These are phyloP conservation scores for Kalmusia sp. DNA, from an alignment of 2,329 filamentous ascomycete genomes.

Conservation along the genomic window DNA sequence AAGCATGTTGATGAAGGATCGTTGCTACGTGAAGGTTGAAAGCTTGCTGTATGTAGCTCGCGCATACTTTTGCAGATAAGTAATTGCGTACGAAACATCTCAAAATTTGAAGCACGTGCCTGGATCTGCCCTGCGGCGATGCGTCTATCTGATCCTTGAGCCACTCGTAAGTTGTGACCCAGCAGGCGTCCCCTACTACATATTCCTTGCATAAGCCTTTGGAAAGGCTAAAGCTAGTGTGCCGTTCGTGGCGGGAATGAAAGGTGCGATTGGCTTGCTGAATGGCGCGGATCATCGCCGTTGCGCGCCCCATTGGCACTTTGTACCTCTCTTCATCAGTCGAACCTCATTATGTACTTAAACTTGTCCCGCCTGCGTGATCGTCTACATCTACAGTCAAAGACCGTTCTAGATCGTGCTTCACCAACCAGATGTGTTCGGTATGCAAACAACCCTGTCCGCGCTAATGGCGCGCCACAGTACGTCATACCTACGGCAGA, in stretches of 20 bases:
- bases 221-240: conserved; percentile 1
- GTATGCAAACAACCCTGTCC: neutral
- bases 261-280: conserved; percentile 1
- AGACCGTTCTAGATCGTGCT: neutral
- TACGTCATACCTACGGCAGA: conserved; percentile 5
- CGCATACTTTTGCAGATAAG: too few relatives aligned
- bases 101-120: too few relatives aligned
- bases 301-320: neutral
- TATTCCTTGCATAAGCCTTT: too few relatives aligned
- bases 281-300: neutral
- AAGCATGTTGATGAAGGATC: too few relatives aligned
- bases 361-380: neutral
- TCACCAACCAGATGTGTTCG: neutral
- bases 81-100: too few relatives aligned
- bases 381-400: too few relatives aligned
- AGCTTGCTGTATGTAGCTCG: neutral
- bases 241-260: neutral
- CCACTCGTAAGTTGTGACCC: too few relatives aligned
- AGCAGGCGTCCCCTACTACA: too few relatives aligned
- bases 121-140: too few relatives aligned
- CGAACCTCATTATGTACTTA: neutral
- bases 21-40: too few relatives aligned
- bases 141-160: too few relatives aligned
- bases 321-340: neutral
- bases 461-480: neutral